Evolutionary conservation across 305 asterid species (phyloP), one percentile per base, ranked within the genome.

Genomic region (Salvia sclarea): DNA sequence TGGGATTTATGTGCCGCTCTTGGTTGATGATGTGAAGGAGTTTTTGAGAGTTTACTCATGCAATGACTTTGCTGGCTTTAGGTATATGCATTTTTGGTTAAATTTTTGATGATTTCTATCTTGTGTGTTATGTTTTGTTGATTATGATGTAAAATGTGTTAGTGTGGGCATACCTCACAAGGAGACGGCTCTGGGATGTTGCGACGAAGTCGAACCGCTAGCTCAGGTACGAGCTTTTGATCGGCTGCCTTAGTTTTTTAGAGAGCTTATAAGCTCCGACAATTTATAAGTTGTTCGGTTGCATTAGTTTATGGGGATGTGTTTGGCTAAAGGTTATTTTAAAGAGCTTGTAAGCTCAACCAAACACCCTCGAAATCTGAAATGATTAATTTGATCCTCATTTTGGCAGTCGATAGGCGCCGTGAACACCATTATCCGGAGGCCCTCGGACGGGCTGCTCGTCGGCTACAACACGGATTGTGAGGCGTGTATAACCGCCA

Each of bases 111-210:
- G n/a, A n/a, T n/a, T n/a, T n/a, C n/a, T n/a, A n/a, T n/a, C n/a
- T n/a, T n/a, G n/a, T n/a, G n/a, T n/a, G n/a, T n/a, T n/a, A n/a
- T n/a, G n/a, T n/a, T n/a, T n/a, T n/a, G n/a, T n/a, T n/a, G n/a
- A n/a, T n/a, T n/a, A n/a, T n/a, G n/a, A n/a, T n/a, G n/a, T n/a
- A 0, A 40, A 5, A 40, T 40, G 58, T 79, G 45, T 67, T 67
- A 87, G 95, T 55, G 89, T 87, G 67, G 95, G 95, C 41, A 79
- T 85, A 69, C 95, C 91, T 16, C 91, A 85, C 63, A 87, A 87
- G 76, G 95, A 85, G 78, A 82, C 78, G 16, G 95, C 91, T 0
- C 68, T 85, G 24, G 75, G 74, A 25, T 85, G 89, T 45, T 87
- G 91, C 52, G 84, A 87, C 68, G 89, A 85, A 83, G 91, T 87